Conservation (phyloP, 208 protist species). For the Giardia duodenalis region DNA sequence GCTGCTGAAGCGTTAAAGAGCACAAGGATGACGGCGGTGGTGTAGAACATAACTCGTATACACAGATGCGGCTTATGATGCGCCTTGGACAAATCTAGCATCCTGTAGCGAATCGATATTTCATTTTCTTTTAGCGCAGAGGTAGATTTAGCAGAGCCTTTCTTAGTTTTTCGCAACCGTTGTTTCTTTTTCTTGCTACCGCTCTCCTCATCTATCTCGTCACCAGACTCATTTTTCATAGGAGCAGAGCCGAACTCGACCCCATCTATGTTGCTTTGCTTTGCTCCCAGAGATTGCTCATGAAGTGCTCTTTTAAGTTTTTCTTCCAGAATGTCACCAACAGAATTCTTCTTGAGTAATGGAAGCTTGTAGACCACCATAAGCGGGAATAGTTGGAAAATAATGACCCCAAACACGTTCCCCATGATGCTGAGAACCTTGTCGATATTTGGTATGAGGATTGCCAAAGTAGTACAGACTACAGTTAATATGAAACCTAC, state of each 20-base stretch:
- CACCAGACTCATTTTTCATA: background rate
- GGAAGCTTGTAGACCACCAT: background rate
- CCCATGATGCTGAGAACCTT: background rate
- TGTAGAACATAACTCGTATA: background rate
- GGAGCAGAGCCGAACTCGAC: background rate
- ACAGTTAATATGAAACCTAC: constrained; percentile 5
- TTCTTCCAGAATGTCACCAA: background rate
- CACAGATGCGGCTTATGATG: background rate
- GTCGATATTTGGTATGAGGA: background rate
- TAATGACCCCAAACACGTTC: constrained; percentile 4
- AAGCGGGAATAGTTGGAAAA: background rate
- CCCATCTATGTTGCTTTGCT: too few species aligned
- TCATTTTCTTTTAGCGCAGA: too few species aligned
- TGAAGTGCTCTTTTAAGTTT: background rate
- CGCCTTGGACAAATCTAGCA: background rate
- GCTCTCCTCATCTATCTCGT: background rate
- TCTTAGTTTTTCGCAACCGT: background rate
- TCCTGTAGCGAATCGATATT: background rate
- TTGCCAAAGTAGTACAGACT: background rate
- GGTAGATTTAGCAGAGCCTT: too few species aligned
- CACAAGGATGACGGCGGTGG: background rate
- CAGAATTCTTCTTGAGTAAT: background rate
- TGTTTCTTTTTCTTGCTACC: background rate
- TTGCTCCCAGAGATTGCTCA: too few species aligned
- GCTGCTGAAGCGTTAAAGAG: background rate